phyloP scores from a whole-genome alignment of 208 protist species.

The Acanthamoeba sp. region DNA sequence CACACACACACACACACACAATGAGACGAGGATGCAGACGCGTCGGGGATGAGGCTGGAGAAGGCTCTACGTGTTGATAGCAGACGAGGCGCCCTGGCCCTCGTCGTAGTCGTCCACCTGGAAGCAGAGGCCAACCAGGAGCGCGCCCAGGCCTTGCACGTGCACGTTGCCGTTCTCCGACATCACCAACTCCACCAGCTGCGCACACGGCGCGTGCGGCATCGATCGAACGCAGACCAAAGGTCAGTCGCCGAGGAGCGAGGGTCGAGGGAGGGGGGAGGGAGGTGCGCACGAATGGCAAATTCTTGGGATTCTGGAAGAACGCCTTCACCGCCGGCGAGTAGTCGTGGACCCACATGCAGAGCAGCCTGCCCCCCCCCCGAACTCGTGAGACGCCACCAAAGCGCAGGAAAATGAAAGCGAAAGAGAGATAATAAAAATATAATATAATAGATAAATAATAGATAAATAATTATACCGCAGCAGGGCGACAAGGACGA shows the following conservation, averaged over 20 bases:
- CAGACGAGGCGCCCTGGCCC: not conserved
- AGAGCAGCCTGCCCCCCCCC: not conserved
- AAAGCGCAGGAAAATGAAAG: no score
- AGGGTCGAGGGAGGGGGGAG: not conserved
- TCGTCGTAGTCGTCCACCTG: conserved; percentile 17
- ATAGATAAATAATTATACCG: no score
- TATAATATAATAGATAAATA: no score
- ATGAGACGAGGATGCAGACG: no score
- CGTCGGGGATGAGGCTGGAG: no score
- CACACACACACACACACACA: no score
- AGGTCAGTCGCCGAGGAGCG: no score
- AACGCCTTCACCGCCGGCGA: conserved; percentile 12
- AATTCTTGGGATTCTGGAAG: not conserved
- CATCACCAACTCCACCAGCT: conserved; percentile 40
- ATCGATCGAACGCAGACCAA: no score
- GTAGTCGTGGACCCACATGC: conserved; percentile 15
- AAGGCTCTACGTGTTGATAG: not conserved
- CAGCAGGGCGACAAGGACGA: not conserved
- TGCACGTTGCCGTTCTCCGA: not conserved
- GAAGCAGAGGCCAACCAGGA: conserved; percentile 51
- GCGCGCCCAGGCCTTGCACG: conserved; percentile 17
- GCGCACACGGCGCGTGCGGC: no score
- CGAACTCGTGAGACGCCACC: no score
- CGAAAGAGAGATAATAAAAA: no score
- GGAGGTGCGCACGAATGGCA: conserved; percentile 18